Base-by-base conservation (phyloP, 1,139 yeast genomes). In the Taiozyma onychis region DNA sequence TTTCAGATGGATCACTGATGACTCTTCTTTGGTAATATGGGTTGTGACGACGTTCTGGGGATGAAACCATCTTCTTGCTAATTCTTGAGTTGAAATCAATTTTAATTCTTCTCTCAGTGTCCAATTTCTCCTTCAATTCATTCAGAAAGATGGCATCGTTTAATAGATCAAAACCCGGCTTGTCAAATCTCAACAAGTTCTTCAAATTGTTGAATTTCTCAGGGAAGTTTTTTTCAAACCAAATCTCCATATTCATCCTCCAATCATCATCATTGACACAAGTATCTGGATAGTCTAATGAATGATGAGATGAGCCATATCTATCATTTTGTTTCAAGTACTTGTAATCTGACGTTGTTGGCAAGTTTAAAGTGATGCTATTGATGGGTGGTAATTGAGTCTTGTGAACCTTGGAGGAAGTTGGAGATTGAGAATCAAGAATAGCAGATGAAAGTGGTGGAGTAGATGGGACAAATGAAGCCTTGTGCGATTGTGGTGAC, bases 191-290 rank as follows among this genome's bases (percentile, higher is more conserved):
- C 28, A 64, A 49, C 30, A 61, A 49, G 44, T 56, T 60, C 53
- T 64, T 63, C 58, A 63, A 54, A 44, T 61, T 61, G 46, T 51
- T 53, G 51, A 62, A 63, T 41, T 61, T 63, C 51, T 62, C 64
- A 11, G 67, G 67, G 48, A 63, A 63, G 48, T 63, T 63, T 48
- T 53, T 56, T 42, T 63, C 60, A 39, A 63, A 56, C 67, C 67
- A 64, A n/a, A 54, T 43, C 39, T 64, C 67, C 45, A 64, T 49
- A 50, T 63, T 61, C 42, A 57, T 46, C 48, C 66, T 57, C 67
- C 67, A 64, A 45, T 60, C 62, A 21, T 59, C 62, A 45, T 61
- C 63, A 43, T 55, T 58, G 37, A 59, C 49, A 49, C 62, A 59
- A 9, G 65, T 60, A 44, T 59, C 64, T 48, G 64, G 64, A 47